Evolutionary conservation across 164 flowering plant genomes (phyloP).

Genomic region (Sedum album): DNA sequence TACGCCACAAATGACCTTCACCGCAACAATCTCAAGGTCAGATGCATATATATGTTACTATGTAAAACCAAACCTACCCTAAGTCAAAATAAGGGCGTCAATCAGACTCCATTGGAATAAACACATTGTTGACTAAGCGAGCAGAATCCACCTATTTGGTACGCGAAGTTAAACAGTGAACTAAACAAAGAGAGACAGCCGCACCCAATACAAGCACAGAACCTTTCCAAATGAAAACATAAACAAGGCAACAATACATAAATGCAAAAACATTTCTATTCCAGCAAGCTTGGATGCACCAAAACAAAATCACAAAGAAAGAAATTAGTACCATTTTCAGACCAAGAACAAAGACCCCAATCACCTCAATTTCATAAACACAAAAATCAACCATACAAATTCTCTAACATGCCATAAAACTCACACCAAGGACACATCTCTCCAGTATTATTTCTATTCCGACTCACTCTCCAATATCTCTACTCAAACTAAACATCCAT

Average conservation of each 20-base stretch:
- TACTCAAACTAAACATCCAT: too few relatives aligned
- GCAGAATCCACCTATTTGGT: neutral
- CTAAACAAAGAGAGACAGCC: neutral
- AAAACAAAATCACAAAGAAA: neutral
- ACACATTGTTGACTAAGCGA: neutral
- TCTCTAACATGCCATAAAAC: too few relatives aligned
- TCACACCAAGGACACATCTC: too few relatives aligned
- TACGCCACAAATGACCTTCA: neutral
- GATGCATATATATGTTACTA: neutral
- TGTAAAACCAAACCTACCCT: too few relatives aligned
- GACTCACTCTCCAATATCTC: too few relatives aligned
- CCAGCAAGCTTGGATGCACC: neutral
- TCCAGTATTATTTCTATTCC: too few relatives aligned
- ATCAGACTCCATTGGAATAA: neutral
- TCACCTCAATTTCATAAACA: too few relatives aligned
- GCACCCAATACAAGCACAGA: neutral
- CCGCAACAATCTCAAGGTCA: neutral
- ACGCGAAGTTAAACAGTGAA: neutral
- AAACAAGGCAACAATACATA: neutral
- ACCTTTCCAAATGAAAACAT: neutral
- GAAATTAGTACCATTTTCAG: too few relatives aligned
- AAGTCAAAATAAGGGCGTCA: too few relatives aligned
- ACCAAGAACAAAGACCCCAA: too few relatives aligned
- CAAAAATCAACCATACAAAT: too few relatives aligned
- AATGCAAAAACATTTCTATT: neutral